Evolutionary conservation across 2,329 filamentous ascomycete genomes (phyloP).

Genomic region (Exophiala lecanii-corni): DNA sequence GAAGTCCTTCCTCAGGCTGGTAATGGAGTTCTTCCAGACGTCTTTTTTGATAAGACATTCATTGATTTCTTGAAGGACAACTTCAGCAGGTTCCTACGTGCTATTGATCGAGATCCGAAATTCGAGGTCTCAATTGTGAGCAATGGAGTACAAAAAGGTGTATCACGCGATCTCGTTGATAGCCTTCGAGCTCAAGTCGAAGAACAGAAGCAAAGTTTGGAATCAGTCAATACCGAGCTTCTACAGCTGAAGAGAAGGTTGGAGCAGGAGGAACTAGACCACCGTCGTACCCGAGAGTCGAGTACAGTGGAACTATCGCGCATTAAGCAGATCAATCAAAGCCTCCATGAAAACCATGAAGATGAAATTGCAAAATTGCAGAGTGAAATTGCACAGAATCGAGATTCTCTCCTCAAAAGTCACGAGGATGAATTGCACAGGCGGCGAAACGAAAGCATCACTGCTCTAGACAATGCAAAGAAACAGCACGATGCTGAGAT

Average conservation of each 20-base stretch:
- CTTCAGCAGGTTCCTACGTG: slow-evolving; percentile 76
- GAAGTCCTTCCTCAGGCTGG: slow-evolving; percentile 70
- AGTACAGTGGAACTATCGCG: slow-evolving; percentile 51
- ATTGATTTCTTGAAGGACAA: slow-evolving; percentile 96
- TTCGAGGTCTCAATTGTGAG: slow-evolving; percentile 76
- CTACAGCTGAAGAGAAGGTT: slow-evolving; percentile 51
- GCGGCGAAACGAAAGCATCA: slow-evolving; percentile 47
- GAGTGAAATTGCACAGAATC: slow-evolving; percentile 30
- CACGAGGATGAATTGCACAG: slow-evolving; percentile 27
- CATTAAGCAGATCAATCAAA: slow-evolving; percentile 64
- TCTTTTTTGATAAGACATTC: slow-evolving; percentile 81
- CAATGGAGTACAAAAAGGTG: slow-evolving; percentile 78
- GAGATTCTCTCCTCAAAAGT: slow-evolving; percentile 11
- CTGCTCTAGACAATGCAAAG: slow-evolving; percentile 38
- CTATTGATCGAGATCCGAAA: slow-evolving; percentile 85
- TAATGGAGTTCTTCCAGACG: slow-evolving; percentile 62
- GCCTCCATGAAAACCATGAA: slow-evolving; percentile 65
- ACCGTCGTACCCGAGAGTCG: slow-evolving; percentile 61
- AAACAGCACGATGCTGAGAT: slow-evolving; percentile 43
- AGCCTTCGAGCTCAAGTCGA: slow-evolving; percentile 71
- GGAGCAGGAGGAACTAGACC: slow-evolving; percentile 69
- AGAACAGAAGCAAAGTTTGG: slow-evolving; percentile 61
- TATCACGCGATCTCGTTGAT: slow-evolving; percentile 91
- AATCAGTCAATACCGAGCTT: slow-evolving; percentile 54
- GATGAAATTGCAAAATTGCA: slow-evolving; percentile 55